phyloP scores from a whole-genome alignment of 192 early-diverging fungal species.

The Dissophora ornata region DNA sequence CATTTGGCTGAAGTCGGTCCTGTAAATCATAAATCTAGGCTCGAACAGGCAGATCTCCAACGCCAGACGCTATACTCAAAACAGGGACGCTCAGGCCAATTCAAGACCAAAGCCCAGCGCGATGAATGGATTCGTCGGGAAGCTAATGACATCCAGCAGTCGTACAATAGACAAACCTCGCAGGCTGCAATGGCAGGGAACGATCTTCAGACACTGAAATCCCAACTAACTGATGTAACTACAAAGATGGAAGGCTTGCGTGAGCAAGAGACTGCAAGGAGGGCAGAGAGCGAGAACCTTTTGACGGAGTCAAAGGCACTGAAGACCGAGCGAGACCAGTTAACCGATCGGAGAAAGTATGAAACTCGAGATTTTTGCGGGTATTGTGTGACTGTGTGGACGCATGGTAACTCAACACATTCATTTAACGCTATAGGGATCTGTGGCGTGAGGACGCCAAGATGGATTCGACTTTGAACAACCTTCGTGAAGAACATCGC shows the following conservation, averaged over 20 bases:
- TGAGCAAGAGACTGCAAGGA: constrained; percentile 21
- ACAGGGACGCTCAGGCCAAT: constrained; percentile 86
- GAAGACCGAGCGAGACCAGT: constrained; percentile 61
- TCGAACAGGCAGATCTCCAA: constrained; percentile 73
- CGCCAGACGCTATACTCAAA: constrained; percentile 84
- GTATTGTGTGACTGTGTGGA: too few species aligned
- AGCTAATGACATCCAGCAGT: constrained; percentile 70
- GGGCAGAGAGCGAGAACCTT: constrained; percentile 10
- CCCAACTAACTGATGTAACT: constrained; percentile 33
- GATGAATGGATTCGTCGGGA: constrained; percentile 82
- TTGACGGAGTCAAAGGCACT: constrained; percentile 20
- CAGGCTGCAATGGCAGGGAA: constrained; percentile 61
- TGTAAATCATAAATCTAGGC: constrained; percentile 57
- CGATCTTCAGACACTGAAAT: constrained; percentile 46
- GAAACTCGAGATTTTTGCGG: too few species aligned
- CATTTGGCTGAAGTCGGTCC: too few species aligned
- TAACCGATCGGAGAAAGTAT: constrained; percentile 80
- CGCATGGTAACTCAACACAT: too few species aligned
- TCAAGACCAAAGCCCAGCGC: constrained; percentile 76
- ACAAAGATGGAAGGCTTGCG: constrained; percentile 30
- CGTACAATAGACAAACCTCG: constrained; percentile 61
- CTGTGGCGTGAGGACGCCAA: constrained; percentile 91
- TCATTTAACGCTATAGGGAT: constrained; percentile 61
- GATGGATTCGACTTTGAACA: constrained; percentile 71
- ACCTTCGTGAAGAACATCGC: constrained; percentile 78